Evolutionary conservation across 208 protist species (phyloP), one percentile per base, ranked within the genome.

Genomic region (Zelonia costaricensis): DNA sequence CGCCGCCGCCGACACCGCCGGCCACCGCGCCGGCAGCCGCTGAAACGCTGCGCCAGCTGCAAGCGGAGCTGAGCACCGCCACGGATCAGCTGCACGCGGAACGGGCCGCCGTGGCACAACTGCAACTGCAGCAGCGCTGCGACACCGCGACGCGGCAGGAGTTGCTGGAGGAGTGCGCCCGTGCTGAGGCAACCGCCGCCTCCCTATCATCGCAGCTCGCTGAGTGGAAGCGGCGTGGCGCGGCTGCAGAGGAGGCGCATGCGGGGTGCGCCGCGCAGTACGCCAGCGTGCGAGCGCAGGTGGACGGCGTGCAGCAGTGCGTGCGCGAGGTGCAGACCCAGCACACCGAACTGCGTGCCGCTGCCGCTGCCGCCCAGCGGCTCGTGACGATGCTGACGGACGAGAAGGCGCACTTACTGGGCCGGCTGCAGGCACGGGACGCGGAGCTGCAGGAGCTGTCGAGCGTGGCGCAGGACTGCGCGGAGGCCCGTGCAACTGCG

Each of bases 1-100:
- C n/a, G n/a, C n/a, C n/a, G n/a, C n/a, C n/a, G n/a, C n/a, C n/a
- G n/a, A n/a, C n/a, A n/a, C n/a, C n/a, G n/a, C n/a, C n/a, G n/a
- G n/a, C n/a, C n/a, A n/a, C n/a, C n/a, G n/a, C n/a, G n/a, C n/a
- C n/a, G n/a, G n/a, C n/a, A 23, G 40, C 54, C 27, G 27, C 16
- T 25, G 46, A 45, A 13, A 42, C 47, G 9, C 28, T 62, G 9
- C 31, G 39, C n/a, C 18, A 46, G 54, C 58, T 77, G 47, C 62
- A 61, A 27, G 43, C n/a, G 10, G 69, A 77, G 36, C 40, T 58
- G 1, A 1, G 62, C 20, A 35, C 45, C 12, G 35, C 55, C 30
- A 69, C 62, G 7, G 72, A 53, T 16, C 60, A 78, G 57, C 62
- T 69, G 33, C 68, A 74, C 28, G 56, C 39, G 0, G 71, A 76